Base-by-base conservation (phyloP, 805 yeast genomes). In the Metschnikowia proteae region DNA sequence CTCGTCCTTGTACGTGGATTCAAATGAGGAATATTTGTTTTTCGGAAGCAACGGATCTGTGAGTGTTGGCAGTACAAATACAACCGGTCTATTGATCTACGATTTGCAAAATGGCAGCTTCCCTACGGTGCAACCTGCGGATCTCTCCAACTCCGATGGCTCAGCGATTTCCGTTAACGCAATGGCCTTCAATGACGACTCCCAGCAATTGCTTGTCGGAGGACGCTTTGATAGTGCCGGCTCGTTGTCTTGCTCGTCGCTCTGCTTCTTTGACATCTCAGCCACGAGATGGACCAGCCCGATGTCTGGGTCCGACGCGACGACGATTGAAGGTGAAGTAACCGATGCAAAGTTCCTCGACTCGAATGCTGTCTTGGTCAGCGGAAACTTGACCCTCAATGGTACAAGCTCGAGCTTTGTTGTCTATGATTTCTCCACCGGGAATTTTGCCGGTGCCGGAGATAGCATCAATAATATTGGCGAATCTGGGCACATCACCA, bases 151-250 rank as follows among this genome's bases (percentile, higher is more conserved):
- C 8, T 66, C 68, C 4, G 66, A 70, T n/a, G 73, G 82, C 10
- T 70, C 71, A 10, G 63, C 79, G 1, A 63, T 71, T 22, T 40
- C 52, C 8, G 66, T 73, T n/a, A 71, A 67, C 47, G 56, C 73
- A 4, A 57, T 73, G 46, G 74, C 62, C 4, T 60, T 63, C 32
- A 64, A 66, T 49, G 73, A 69, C 38, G 57, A 60, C 26, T 60
- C 56, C 5, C 54, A 60, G n/a, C 56, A 60, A 44, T 65, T 89
- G 27, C 71, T 83, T 29, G 87, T 87, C 9, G 96, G 86, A 35
- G 97, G 97, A 25, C 72, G 77, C 38, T 89, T 87, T 61, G 76
- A 73, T 22, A 62, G 71, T 22, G 83, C 86, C 1, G 83, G 85
- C 0, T 68, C 79, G 4, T 66, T 76, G 30, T 64, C 67, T 26